A percentile compares a stretch with the other conserved stretches of the same genome.
These are phyloP conservation scores for Macrophomina phaseolina DNA, from an alignment of 2,329 filamentous ascomycete genomes.

Conservation along the genomic window DNA sequence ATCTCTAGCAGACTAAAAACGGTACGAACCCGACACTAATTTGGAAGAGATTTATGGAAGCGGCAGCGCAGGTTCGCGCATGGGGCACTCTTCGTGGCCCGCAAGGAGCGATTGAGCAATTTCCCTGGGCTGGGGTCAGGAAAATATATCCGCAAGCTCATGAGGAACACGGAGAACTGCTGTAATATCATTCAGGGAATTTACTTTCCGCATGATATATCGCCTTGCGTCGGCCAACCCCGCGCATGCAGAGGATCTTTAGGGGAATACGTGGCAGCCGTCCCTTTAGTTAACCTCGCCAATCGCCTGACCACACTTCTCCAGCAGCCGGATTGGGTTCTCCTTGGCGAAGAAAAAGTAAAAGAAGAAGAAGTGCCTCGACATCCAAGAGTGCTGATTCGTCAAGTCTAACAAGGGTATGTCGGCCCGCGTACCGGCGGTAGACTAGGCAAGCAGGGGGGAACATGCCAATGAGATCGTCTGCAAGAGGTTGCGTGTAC, in stretches of 20 bases:
- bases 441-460: not conserved
- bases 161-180: not conserved
- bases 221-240: slow-evolving; percentile 10
- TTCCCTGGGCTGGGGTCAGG: slow-evolving; percentile 14
- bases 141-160: slow-evolving; percentile 17
- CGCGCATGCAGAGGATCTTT: not conserved
- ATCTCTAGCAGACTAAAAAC: not conserved
- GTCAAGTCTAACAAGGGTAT: not conserved
- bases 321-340: not conserved
- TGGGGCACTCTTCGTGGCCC: slow-evolving; percentile 2
- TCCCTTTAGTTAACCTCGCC: slow-evolving; percentile 15
- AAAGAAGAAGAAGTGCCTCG: slow-evolving; percentile 12
- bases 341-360: slow-evolving; percentile 10
- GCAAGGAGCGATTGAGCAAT: not conserved
- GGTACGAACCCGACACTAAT: not conserved
- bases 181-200: not conserved
- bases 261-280: slow-evolving; percentile 3
- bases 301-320: slow-evolving; percentile 24
- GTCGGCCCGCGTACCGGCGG: not conserved
- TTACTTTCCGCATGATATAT: slow-evolving; percentile 17
- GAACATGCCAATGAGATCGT: too few species aligned
- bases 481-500: too few species aligned
- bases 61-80: slow-evolving; percentile 23
- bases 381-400: slow-evolving; percentile 21
- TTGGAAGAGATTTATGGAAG: slow-evolving; percentile 9